Conservation (phyloP, 148 eudicot genomes). For the Oxyria digyna region DNA sequence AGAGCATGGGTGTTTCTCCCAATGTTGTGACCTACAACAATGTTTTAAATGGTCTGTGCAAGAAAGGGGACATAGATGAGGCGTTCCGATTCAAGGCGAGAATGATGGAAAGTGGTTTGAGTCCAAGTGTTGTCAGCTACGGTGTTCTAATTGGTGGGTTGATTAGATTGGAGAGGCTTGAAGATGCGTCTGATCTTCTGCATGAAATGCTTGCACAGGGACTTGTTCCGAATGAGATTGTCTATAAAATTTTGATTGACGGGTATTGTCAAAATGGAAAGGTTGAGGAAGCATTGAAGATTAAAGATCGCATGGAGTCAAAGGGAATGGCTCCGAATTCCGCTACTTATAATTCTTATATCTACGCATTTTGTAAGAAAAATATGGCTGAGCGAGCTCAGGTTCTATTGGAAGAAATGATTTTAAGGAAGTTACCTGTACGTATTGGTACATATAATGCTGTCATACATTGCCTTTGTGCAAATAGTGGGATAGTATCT, state of each 20-base stretch:
- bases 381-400: constrained; percentile 51
- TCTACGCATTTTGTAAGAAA: constrained; percentile 58
- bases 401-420: constrained; percentile 44
- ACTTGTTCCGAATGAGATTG: constrained; percentile 47
- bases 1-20: constrained; percentile 38
- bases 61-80: constrained; percentile 36
- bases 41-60: constrained; percentile 66
- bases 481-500: constrained; percentile 30
- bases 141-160: constrained; percentile 62
- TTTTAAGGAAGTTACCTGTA: constrained; percentile 36
- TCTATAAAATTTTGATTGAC: constrained; percentile 64
- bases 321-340: constrained; percentile 51
- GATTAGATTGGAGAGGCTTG: constrained; percentile 39
- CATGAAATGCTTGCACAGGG: constrained; percentile 54
- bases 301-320: constrained; percentile 53
- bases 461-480: constrained; percentile 36
- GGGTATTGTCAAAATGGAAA: constrained; percentile 71
- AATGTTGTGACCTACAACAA: constrained; percentile 67
- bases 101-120: constrained; percentile 42
- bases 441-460: constrained; percentile 39
- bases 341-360: constrained; percentile 52
- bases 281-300: constrained; percentile 34
- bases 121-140: constrained; percentile 51
- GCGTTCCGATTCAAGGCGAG: constrained; percentile 55
- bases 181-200: constrained; percentile 44